Evolutionary conservation across 225 moss, liverwort and hornwort species (phyloP).

Genomic region (Marchantia polymorpha): DNA sequence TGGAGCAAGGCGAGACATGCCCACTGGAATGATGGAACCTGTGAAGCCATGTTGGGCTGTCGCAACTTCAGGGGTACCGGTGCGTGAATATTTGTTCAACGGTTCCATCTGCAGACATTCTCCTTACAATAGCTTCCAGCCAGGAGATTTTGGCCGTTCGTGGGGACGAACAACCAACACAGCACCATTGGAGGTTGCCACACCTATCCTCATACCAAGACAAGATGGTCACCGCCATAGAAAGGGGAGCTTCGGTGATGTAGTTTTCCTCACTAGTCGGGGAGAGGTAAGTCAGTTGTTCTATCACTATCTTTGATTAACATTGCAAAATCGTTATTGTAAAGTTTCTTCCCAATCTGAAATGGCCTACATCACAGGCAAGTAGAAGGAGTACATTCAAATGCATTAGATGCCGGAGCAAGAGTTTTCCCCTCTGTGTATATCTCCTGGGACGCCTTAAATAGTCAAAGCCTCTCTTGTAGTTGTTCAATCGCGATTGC

Average conservation of each 20-base stretch:
- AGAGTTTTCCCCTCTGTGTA: neutral
- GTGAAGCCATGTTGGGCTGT: slow-evolving; percentile 95
- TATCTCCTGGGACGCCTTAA: neutral
- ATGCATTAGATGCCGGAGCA: neutral
- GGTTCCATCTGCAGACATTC: slow-evolving; percentile 92
- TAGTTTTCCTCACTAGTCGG: slow-evolving; percentile 85
- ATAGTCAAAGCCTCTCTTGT: neutral
- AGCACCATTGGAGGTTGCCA: slow-evolving; percentile 70
- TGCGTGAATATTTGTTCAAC: slow-evolving; percentile 81
- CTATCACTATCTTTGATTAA: neutral
- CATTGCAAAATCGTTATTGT: neutral
- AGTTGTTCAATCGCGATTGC: no score
- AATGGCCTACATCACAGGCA: no score
- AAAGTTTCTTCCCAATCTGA: neutral
- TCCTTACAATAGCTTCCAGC: slow-evolving; percentile 62
- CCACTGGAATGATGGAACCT: slow-evolving; percentile 77
- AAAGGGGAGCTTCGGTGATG: slow-evolving; percentile 88
- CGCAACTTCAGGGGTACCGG: slow-evolving; percentile 91
- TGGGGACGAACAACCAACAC: slow-evolving; percentile 59
- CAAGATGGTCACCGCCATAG: slow-evolving; percentile 68
- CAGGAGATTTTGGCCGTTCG: slow-evolving; percentile 57
- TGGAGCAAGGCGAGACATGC: slow-evolving; percentile 70
- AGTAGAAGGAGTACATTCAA: neutral
- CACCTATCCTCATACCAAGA: slow-evolving; percentile 71
- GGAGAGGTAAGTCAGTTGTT: slow-evolving; percentile 58